Evolutionary conservation across 495 filamentous ascomycete genomes (phyloP).

Genomic region (Trichocladium uniseriatum): DNA sequence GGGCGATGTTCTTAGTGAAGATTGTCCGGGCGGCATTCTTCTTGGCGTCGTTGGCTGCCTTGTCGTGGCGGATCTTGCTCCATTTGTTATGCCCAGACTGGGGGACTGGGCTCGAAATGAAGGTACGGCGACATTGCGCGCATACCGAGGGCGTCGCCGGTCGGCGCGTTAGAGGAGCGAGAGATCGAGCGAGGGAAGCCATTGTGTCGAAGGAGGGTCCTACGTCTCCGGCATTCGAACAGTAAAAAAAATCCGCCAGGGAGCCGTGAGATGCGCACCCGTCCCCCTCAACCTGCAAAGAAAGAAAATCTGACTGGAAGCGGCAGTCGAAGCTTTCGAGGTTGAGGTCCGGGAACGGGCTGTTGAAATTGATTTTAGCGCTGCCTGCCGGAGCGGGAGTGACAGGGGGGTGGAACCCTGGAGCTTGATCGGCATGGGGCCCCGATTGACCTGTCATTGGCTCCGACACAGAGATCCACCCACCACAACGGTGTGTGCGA

Average conservation of each 20-base stretch:
- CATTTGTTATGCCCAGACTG: conserved; percentile 79
- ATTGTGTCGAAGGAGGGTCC: not conserved
- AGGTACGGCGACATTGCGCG: conserved; percentile 38
- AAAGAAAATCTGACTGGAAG: too few relatives aligned
- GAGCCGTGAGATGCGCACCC: too few relatives aligned
- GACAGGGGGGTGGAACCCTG: not conserved
- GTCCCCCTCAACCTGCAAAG: too few relatives aligned
- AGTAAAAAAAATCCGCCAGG: not conserved
- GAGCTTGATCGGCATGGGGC: not conserved
- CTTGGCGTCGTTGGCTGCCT: conserved; percentile 63
- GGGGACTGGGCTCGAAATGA: conserved; percentile 42
- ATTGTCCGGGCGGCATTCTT: conserved; percentile 40
- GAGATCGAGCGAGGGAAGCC: conserved; percentile 13
- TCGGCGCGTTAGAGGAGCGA: conserved; percentile 7
- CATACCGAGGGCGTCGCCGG: conserved; percentile 22
- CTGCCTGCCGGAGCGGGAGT: conserved; percentile 5
- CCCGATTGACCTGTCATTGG: conserved; percentile 10
- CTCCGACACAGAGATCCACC: conserved; percentile 1
- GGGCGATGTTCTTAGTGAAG: conserved; percentile 43
- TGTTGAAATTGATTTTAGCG: conserved; percentile 4
- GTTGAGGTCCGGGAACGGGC: not conserved
- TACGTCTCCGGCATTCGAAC: not conserved
- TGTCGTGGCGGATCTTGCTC: conserved; percentile 93
- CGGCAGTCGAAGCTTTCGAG: conserved; percentile 1
- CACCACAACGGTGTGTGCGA: not conserved